Conservation (phyloP, 2,329 filamentous ascomycete species). For the Beauveria varroae region DNA sequence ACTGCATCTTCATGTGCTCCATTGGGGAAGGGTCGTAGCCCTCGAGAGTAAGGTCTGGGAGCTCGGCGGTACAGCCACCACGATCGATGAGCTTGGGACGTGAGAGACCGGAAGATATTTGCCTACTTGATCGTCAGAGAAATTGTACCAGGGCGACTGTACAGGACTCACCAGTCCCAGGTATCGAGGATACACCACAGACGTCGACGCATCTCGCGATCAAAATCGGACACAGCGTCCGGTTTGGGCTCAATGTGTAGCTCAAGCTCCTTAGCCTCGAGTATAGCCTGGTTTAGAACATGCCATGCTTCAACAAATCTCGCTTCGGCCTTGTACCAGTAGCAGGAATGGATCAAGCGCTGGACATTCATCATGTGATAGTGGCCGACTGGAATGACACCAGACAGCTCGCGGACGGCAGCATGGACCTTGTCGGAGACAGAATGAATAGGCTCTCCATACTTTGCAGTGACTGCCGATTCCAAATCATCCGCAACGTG, state of each 20-base stretch:
- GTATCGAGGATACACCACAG: slow-evolving; percentile 26
- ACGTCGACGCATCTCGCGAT: slow-evolving; percentile 24
- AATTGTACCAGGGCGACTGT: background rate
- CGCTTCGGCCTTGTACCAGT: slow-evolving; percentile 28
- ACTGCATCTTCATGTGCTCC: slow-evolving; percentile 25
- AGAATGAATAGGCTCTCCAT: slow-evolving; percentile 15
- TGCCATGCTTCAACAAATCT: slow-evolving; percentile 25
- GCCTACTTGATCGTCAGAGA: slow-evolving; percentile 17
- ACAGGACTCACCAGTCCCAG: slow-evolving; percentile 26
- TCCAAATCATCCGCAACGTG: slow-evolving; percentile 19
- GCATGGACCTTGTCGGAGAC: slow-evolving; percentile 20
- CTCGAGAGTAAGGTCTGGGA: slow-evolving; percentile 27
- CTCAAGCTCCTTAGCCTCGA: slow-evolving; percentile 24
- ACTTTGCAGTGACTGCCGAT: slow-evolving; percentile 16
- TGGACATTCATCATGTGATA: slow-evolving; percentile 23
- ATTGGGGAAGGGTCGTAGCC: slow-evolving; percentile 25
- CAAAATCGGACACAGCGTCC: slow-evolving; percentile 20
- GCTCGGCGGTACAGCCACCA: slow-evolving; percentile 23
- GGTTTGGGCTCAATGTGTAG: slow-evolving; percentile 18
- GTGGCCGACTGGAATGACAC: slow-evolving; percentile 20
- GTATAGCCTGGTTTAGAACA: slow-evolving; percentile 23
- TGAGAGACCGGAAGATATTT: slow-evolving; percentile 26
- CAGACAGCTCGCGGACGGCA: slow-evolving; percentile 19
- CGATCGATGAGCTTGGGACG: slow-evolving; percentile 29
- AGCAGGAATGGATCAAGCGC: slow-evolving; percentile 22